These are phyloP conservation scores for Dictyostelium firmibasis DNA, from an alignment of 78 protist species.

Conservation along the genomic window DNA sequence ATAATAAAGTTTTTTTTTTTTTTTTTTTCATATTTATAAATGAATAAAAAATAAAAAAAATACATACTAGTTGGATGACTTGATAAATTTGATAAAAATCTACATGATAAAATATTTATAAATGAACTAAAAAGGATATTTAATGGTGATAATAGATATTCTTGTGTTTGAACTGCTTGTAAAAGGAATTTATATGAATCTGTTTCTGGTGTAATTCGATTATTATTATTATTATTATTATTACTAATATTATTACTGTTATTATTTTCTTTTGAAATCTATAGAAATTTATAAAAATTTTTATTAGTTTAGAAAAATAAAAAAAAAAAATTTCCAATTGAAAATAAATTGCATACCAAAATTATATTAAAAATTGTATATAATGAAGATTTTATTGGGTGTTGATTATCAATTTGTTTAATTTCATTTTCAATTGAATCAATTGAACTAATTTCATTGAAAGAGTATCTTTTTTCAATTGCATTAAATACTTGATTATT, in stretches of 20 bases:
- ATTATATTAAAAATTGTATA: neutral
- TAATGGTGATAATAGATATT: slow-evolving; percentile 1
- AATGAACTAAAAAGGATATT: neutral
- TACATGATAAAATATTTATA: slow-evolving; percentile 20
- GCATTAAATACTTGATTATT: slow-evolving; percentile 1
- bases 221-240: neutral
- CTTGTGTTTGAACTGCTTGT: neutral
- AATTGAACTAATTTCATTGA: neutral
- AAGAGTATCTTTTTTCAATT: neutral
- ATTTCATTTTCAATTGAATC: neutral
- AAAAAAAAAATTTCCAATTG: neutral
- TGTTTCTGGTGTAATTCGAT: neutral
- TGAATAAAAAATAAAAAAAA: neutral
- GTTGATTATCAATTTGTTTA: neutral
- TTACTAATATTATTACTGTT: neutral
- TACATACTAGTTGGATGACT: neutral
- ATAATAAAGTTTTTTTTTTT: neutral
- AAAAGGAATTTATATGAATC: neutral
- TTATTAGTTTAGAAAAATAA: neutral
- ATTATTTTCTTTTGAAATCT: neutral
- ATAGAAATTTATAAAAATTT: neutral
- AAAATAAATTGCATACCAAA: neutral
- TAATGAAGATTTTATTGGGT: neutral
- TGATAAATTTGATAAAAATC: neutral
- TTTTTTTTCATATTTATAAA: no score